Conservation (phyloP, 148 eudicot genomes). For the Cornus controversa region DNA sequence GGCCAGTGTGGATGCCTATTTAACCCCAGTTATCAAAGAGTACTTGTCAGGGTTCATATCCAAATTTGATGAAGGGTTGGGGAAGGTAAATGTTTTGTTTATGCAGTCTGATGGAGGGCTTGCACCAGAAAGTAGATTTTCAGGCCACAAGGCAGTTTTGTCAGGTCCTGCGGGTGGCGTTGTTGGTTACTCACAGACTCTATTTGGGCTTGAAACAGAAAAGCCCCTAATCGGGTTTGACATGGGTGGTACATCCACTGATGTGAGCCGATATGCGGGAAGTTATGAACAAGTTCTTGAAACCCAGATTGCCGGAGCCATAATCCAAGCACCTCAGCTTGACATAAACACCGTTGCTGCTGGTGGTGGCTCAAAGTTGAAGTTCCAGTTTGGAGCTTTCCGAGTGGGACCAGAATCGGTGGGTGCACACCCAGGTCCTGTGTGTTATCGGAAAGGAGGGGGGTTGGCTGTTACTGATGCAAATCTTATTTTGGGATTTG, state of each 20-base stretch:
- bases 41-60: constrained; percentile 86
- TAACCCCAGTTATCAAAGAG: constrained; percentile 92
- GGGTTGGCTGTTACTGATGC: constrained; percentile 97
- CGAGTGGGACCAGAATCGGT: constrained; percentile 98
- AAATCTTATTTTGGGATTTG: constrained; percentile 80
- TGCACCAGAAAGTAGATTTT: constrained; percentile 96
- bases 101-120: constrained; percentile 99
- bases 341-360: constrained; percentile 99
- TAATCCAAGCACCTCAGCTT: constrained; percentile 99
- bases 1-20: constrained; percentile 96
- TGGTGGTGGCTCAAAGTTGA: constrained; percentile 95
- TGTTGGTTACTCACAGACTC: constrained; percentile 95
- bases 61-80: constrained; percentile 79
- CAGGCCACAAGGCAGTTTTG: constrained; percentile 97
- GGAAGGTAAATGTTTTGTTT: constrained; percentile 82
- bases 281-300: constrained; percentile 89
- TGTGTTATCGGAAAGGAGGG: constrained; percentile 95
- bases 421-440: constrained; percentile 99
- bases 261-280: constrained; percentile 98
- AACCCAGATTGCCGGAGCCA: constrained; percentile 93
- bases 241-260: constrained; percentile 99
- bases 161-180: constrained; percentile 99
- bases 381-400: constrained; percentile 92
- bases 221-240: constrained; percentile 97
- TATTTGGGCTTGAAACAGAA: constrained; percentile 81